Percentiles rank a stretch among this genome's conserved stretches.
Conservation (phyloP, 2,329 filamentous ascomycete genomes). For the Aspergillus persii region DNA sequence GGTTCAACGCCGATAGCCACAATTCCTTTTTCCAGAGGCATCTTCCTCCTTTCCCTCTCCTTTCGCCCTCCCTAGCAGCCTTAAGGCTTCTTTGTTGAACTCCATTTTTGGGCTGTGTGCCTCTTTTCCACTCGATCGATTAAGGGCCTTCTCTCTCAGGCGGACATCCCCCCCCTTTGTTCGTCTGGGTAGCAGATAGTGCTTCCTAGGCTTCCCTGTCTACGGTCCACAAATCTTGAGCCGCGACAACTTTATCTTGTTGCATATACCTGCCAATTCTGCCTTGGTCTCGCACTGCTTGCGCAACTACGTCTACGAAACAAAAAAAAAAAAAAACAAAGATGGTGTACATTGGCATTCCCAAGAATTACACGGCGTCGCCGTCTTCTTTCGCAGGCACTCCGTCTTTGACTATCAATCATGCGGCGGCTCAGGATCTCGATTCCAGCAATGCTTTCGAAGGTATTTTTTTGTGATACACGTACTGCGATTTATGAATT, state of each 20-base stretch:
- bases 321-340: slow-evolving; percentile 41
- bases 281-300: slow-evolving; percentile 6
- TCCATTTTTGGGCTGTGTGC: slow-evolving; percentile 70
- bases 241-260: slow-evolving; percentile 6
- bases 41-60: slow-evolving; percentile 72
- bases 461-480: slow-evolving; percentile 50
- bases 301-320: slow-evolving; percentile 15
- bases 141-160: slow-evolving; percentile 96
- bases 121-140: slow-evolving; percentile 59
- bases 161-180: slow-evolving; percentile 75
- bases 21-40: slow-evolving; percentile 83
- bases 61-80: slow-evolving; percentile 81
- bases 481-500: neutral
- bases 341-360: slow-evolving; percentile 83
- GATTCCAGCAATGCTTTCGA: slow-evolving; percentile 97
- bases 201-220: slow-evolving; percentile 63
- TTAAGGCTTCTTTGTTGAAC: slow-evolving; percentile 51
- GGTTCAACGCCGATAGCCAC: slow-evolving; percentile 63
- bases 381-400: slow-evolving; percentile 73
- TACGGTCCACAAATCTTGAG: slow-evolving; percentile 20
- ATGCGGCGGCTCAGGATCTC: slow-evolving; percentile 85
- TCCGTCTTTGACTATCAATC: slow-evolving; percentile 93
- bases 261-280: slow-evolving; percentile 1
- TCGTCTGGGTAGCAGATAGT: slow-evolving; percentile 98
- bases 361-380: slow-evolving; percentile 78